These are phyloP conservation scores for Schoenoplectus triqueter DNA, from an alignment of 202 grass and related monocot genomes.

Conservation along the genomic window DNA sequence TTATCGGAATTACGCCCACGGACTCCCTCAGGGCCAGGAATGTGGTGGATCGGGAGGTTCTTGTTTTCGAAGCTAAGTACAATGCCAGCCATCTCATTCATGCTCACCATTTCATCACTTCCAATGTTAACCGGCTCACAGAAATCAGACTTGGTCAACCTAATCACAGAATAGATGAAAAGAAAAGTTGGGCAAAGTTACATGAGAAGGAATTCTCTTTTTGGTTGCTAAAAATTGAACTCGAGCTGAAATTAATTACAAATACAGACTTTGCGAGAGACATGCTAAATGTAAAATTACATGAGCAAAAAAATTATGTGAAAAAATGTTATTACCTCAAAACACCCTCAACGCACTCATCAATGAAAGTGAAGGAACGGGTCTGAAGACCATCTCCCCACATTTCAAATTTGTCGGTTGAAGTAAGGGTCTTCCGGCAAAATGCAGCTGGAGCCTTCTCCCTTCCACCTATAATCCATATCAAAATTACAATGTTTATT, in stretches of 20 bases:
- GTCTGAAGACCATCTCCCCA: slow-evolving; percentile 93
- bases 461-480: slow-evolving; percentile 61
- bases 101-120: slow-evolving; percentile 95
- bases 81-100: slow-evolving; percentile 95
- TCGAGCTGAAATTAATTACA: neutral
- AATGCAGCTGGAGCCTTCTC: slow-evolving; percentile 95
- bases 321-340: slow-evolving; percentile 54
- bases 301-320: neutral
- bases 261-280: slow-evolving; percentile 1
- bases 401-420: slow-evolving; percentile 80
- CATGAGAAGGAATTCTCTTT: neutral
- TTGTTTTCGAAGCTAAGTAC: slow-evolving; percentile 74
- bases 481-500: slow-evolving; percentile 13
- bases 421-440: slow-evolving; percentile 78
- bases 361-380: slow-evolving; percentile 89
- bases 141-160: slow-evolving; percentile 89
- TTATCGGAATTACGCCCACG: slow-evolving; percentile 89
- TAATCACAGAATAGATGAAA: slow-evolving; percentile 30
- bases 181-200: neutral
- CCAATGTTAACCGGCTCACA: slow-evolving; percentile 85
- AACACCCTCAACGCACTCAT: slow-evolving; percentile 88
- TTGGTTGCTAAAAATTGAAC: neutral
- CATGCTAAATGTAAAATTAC: slow-evolving; percentile 8
- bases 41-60: slow-evolving; percentile 82
- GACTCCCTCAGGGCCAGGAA: slow-evolving; percentile 86